These are phyloP conservation scores for Remersonia thermophila DNA, from an alignment of 2,329 filamentous ascomycete species.

Conservation along the genomic window DNA sequence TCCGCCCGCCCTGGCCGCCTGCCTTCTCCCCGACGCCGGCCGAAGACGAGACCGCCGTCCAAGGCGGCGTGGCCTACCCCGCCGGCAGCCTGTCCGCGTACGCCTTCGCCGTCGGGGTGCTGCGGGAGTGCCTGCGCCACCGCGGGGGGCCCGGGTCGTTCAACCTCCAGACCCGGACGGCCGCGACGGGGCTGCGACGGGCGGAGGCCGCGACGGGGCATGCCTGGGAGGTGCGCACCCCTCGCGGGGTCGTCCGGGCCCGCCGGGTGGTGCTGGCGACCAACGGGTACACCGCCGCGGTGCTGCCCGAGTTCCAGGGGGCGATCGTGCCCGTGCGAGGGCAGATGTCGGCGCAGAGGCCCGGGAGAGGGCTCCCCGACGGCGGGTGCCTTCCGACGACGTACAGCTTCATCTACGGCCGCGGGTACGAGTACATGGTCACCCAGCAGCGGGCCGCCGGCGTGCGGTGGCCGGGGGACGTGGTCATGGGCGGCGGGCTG, in stretches of 20 bases:
- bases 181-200: slow-evolving; percentile 15
- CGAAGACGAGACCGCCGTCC: slow-evolving; percentile 16
- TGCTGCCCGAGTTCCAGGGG: slow-evolving; percentile 32
- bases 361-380: slow-evolving; percentile 24
- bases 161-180: slow-evolving; percentile 41
- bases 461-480: slow-evolving; percentile 32
- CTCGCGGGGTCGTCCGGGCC: slow-evolving; percentile 29
- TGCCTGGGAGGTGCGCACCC: slow-evolving; percentile 30
- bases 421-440: slow-evolving; percentile 57
- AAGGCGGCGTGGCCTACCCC: slow-evolving; percentile 35
- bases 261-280: slow-evolving; percentile 37
- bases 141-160: slow-evolving; percentile 21
- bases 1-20: too few relatives aligned
- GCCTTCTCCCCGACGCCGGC: too few relatives aligned
- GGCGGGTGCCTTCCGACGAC: slow-evolving; percentile 32
- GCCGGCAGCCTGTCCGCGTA: slow-evolving; percentile 31
- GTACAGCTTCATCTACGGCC: slow-evolving; percentile 48
- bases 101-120: slow-evolving; percentile 27
- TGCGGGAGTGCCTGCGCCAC: slow-evolving; percentile 30
- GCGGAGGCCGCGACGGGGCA: slow-evolving; percentile 2
- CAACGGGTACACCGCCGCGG: slow-evolving; percentile 38
- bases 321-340: slow-evolving; percentile 38
- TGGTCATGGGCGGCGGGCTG: slow-evolving; percentile 51
- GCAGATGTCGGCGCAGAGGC: slow-evolving; percentile 33
- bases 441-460: slow-evolving; percentile 32